Percentiles rank a stretch among this genome's conserved stretches.
Evolutionary conservation across 2,329 filamentous ascomycete genomes (phyloP).

Genomic region (Diaporthe helianthi): DNA sequence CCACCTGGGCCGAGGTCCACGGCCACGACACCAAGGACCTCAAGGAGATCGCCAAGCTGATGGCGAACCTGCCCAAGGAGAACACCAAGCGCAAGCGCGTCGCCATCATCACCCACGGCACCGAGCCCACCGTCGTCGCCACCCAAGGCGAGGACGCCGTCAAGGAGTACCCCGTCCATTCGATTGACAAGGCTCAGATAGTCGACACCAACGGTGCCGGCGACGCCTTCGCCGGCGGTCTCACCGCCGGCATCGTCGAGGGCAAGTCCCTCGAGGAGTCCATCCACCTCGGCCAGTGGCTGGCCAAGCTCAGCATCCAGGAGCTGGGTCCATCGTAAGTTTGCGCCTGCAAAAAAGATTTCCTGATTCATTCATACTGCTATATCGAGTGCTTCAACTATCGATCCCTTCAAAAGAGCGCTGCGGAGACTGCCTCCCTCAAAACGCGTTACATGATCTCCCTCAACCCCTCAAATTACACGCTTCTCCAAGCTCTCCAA

Average conservation of each 20-base stretch:
- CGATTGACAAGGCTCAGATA: conserved; percentile 79
- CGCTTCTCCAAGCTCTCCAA: background rate
- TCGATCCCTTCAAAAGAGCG: conserved; percentile 34
- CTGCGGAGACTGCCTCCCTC: background rate
- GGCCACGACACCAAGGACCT: conserved; percentile 77
- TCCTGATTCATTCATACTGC: conserved; percentile 21
- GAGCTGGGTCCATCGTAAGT: conserved; percentile 96
- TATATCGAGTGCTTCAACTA: conserved; percentile 20
- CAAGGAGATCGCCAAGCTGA: conserved; percentile 81
- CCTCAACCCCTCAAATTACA: background rate
- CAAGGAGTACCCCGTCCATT: conserved; percentile 81
- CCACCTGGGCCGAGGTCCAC: conserved; percentile 85
- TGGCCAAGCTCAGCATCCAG: conserved; percentile 91
- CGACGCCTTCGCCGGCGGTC: conserved; percentile 95
- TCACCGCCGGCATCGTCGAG: conserved; percentile 87
- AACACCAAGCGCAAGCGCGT: conserved; percentile 84
- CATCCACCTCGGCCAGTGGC: conserved; percentile 95
- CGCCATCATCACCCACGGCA: conserved; percentile 95
- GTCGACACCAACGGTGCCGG: conserved; percentile 97
- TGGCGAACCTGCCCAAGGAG: conserved; percentile 90
- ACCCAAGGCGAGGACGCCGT: conserved; percentile 73
- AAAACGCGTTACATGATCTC: background rate
- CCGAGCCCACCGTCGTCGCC: conserved; percentile 86
- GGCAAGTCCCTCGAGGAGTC: conserved; percentile 79
- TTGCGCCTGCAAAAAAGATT: conserved; percentile 63